A percentile compares a stretch with the other conserved stretches of the same genome.
These are phyloP conservation scores for Xylariaceae sp. DNA, from an alignment of 2,329 filamentous ascomycete genomes.

Conservation along the genomic window DNA sequence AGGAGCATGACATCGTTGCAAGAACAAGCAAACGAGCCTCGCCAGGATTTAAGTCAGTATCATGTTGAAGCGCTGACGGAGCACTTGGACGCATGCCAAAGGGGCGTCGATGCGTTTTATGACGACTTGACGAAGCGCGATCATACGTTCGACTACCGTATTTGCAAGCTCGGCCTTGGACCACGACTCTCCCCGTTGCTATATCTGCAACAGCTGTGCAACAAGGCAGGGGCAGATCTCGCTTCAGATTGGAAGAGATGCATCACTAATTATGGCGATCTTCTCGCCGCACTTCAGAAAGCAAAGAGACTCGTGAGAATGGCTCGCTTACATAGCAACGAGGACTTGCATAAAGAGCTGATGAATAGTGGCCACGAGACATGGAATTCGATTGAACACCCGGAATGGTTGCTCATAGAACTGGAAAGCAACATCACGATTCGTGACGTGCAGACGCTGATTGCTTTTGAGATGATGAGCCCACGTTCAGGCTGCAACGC, in stretches of 20 bases:
- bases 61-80: not conserved
- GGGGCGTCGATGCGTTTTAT: not conserved
- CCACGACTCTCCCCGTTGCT: constrained; percentile 4
- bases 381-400: constrained; percentile 6
- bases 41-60: not conserved
- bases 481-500: constrained; percentile 1
- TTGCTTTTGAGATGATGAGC: constrained; percentile 6
- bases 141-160: not conserved
- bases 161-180: not conserved
- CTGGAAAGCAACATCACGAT: constrained; percentile 11
- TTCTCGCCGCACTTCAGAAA: constrained; percentile 1
- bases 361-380: constrained; percentile 2
- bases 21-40: not conserved
- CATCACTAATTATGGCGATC: not conserved
- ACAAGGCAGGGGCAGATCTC: not conserved
- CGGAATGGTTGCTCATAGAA: constrained; percentile 15
- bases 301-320: constrained; percentile 1
- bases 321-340: not conserved
- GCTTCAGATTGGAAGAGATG: not conserved
- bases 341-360: constrained; percentile 3
- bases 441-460: constrained; percentile 4
- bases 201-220: not conserved
- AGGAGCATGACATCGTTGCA: constrained; percentile 9
- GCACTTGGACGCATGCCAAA: constrained; percentile 3
- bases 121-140: not conserved